These are phyloP conservation scores for Pseudoneurospora amorphoporcata DNA, from an alignment of 495 filamentous ascomycete genomes.

Conservation along the genomic window DNA sequence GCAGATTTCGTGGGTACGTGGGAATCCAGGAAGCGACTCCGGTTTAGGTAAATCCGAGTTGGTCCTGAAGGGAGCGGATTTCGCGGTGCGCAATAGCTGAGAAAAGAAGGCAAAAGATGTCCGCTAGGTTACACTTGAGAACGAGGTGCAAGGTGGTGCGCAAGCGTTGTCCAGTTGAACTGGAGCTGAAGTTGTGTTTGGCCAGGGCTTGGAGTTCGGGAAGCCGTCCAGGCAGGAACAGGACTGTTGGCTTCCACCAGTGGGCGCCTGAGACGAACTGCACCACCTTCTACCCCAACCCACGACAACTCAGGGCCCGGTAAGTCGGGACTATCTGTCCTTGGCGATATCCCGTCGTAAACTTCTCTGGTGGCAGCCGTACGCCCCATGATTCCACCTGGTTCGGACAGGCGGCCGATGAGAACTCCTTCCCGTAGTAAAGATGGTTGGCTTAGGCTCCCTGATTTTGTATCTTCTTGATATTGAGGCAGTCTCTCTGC, in stretches of 20 bases:
- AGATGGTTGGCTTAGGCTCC: too few relatives aligned
- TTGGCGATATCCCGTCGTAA: too few relatives aligned
- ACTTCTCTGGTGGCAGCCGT: too few relatives aligned
- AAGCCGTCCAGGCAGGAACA: background rate
- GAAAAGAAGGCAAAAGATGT: background rate
- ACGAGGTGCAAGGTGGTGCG: background rate
- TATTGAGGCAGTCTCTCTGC: too few relatives aligned
- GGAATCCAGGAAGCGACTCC: background rate
- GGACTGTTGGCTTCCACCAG: background rate
- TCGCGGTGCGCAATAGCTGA: background rate
- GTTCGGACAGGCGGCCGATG: too few relatives aligned
- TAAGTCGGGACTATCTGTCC: too few relatives aligned
- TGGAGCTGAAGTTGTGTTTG: background rate
- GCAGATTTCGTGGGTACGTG: too few relatives aligned
- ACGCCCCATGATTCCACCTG: too few relatives aligned
- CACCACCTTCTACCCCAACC: background rate
- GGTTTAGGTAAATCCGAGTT: background rate
- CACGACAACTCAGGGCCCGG: too few relatives aligned
- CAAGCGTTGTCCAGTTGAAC: background rate
- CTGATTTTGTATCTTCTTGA: too few relatives aligned
- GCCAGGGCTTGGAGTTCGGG: background rate
- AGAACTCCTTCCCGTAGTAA: too few relatives aligned
- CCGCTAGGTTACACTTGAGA: background rate
- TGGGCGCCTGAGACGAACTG: background rate
- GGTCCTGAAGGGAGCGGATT: background rate